Evolutionary conservation across 495 filamentous ascomycete species (phyloP), one percentile per base, ranked within the genome.

Genomic region (Daldinia grandis): DNA sequence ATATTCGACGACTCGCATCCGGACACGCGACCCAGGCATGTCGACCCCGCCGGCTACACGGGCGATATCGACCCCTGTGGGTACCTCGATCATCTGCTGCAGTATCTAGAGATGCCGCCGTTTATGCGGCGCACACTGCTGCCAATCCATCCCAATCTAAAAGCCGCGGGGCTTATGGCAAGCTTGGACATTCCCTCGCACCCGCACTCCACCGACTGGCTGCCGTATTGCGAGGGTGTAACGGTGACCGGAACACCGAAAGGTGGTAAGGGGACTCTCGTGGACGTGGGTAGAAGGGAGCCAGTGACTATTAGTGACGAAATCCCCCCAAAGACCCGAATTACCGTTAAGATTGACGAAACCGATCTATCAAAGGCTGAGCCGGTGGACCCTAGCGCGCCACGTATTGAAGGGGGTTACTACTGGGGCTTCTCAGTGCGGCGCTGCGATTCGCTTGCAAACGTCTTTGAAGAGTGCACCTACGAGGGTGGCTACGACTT

Each of bases 131-230:
- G 83, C 61, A 72, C 78, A 0, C 82, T 95, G 4, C 92, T 94
- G 58, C 87, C 88, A 0, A 72, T 91, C n/a, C 90, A 93, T 69
- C 86, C 90, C 0, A 90, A 93, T 69, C 82, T 95, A 6, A 78
- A 81, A 30, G 82, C 79, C 0, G 90, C 90, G 25, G 92, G 90
- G 8, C 78, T 86, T 3, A 81, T 93, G 25, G 89, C 89, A 0
- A 91, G 86, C 69, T 74, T 93, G 27, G 91, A 93, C 71, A 91
- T 94, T 82, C 92, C 92, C 19, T 90, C 92, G 70, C 92, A 94
- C 75, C 80, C 91, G 5, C 85, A 87, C 62, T 79, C 79, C 44
- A 80, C 87, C 27, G 90, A 92, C 65, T 90, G 87, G 86, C 86
- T 90, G 58, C 82, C 81, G 28, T 94, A 91, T 75, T 86, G 92